phyloP scores from a whole-genome alignment of 2,329 filamentous ascomycete species.

The Aureobasidium lini region DNA sequence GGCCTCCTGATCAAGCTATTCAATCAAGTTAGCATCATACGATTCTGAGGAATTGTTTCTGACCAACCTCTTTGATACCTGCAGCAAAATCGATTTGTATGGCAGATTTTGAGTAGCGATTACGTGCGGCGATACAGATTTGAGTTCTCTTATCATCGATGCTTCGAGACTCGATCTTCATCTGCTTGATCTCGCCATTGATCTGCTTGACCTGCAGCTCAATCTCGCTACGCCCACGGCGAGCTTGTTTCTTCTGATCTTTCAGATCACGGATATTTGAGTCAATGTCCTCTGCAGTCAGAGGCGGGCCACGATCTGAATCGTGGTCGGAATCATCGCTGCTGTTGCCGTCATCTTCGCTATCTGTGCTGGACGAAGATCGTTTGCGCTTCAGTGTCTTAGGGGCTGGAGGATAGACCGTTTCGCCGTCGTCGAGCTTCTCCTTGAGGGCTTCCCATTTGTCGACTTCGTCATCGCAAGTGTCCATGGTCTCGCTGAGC shows the following conservation, averaged over 20 bases:
- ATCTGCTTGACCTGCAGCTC: slow-evolving; percentile 28
- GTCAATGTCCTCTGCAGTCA: slow-evolving; percentile 35
- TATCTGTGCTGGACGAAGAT: slow-evolving; percentile 22
- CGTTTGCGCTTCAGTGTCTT: slow-evolving; percentile 38
- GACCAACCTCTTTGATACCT: slow-evolving; percentile 45
- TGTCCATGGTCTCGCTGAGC: slow-evolving; percentile 23
- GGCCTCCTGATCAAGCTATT: slow-evolving; percentile 47
- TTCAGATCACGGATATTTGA: slow-evolving; percentile 39
- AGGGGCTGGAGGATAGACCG: slow-evolving; percentile 34
- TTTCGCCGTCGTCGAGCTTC: slow-evolving; percentile 34
- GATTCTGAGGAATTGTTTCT: background rate
- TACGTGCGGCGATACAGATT: slow-evolving; percentile 48
- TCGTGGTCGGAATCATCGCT: slow-evolving; percentile 21
- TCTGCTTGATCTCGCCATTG: slow-evolving; percentile 22
- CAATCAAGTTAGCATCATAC: background rate
- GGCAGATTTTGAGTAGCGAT: slow-evolving; percentile 46
- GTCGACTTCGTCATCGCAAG: slow-evolving; percentile 37
- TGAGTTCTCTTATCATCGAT: slow-evolving; percentile 30
- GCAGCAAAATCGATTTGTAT: slow-evolving; percentile 54
- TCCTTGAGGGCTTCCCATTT: slow-evolving; percentile 37
- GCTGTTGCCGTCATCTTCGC: slow-evolving; percentile 21
- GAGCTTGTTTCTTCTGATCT: slow-evolving; percentile 32
- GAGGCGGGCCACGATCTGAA: slow-evolving; percentile 19
- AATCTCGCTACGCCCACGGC: slow-evolving; percentile 20
- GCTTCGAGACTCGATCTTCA: slow-evolving; percentile 25